Evolutionary conservation across 352 stramenopile genomes (phyloP).

Genomic region (Aphanomyces cochlioides): DNA sequence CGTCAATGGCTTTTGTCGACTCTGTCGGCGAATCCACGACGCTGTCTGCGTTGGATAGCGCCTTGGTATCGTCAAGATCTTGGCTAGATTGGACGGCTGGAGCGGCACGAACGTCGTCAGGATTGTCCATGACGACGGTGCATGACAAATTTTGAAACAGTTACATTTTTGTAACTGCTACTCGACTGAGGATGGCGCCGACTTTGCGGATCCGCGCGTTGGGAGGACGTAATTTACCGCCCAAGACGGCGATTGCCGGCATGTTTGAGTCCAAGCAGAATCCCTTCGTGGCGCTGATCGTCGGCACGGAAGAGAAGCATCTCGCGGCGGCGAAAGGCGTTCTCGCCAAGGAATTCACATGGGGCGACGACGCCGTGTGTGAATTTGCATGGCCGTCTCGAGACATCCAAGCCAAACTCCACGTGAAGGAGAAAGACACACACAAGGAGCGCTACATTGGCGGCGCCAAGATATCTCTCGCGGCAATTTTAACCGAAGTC

Average conservation of each 20-base stretch:
- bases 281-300: constrained; percentile 45
- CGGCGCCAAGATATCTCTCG: constrained; percentile 38
- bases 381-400: constrained; percentile 36
- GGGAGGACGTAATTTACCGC: constrained; percentile 12
- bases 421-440: constrained; percentile 50
- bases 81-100: background rate
- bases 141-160: constrained; percentile 1
- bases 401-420: constrained; percentile 35
- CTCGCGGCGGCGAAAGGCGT: constrained; percentile 43
- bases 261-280: constrained; percentile 46
- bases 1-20: background rate
- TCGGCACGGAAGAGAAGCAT: constrained; percentile 35
- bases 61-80: background rate
- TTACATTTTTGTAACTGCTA: background rate
- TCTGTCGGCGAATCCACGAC: background rate
- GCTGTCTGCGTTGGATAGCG: too few relatives aligned
- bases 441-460: constrained; percentile 50
- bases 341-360: constrained; percentile 41
- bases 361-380: constrained; percentile 37
- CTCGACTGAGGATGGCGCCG: background rate
- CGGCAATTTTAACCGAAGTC: background rate
- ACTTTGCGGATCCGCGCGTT: constrained; percentile 15
- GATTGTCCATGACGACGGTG: too few relatives aligned
- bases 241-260: constrained; percentile 10
- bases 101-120: too few relatives aligned